Percentiles rank a stretch among this genome's conserved stretches.
These are phyloP conservation scores for Mycena rebaudengoi DNA, from an alignment of 768 basidiomycete genomes.

Conservation along the genomic window DNA sequence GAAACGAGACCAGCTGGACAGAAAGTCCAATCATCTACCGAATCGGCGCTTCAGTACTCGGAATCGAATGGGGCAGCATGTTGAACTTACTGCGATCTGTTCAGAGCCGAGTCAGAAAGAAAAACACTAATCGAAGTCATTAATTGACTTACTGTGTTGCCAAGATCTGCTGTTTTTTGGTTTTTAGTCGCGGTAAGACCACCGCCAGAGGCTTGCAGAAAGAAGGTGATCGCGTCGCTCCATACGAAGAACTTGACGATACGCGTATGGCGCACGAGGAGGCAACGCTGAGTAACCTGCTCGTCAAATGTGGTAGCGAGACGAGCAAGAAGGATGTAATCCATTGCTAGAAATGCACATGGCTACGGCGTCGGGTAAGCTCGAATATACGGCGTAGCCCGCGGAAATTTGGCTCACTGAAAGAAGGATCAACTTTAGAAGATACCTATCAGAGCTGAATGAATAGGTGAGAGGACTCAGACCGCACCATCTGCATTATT, in stretches of 20 bases:
- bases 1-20: no score
- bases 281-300: slow-evolving; percentile 45
- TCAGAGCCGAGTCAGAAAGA: no score
- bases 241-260: slow-evolving; percentile 58
- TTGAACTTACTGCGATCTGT: no score
- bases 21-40: no score
- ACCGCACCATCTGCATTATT: background rate
- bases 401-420: background rate
- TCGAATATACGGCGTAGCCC: background rate
- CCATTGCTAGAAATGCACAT: slow-evolving; percentile 63
- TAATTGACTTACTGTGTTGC: no score
- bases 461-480: background rate
- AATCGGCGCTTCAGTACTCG: no score
- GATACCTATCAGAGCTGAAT: background rate
- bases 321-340: slow-evolving; percentile 61
- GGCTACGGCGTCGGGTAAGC: slow-evolving; percentile 43
- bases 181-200: slow-evolving; percentile 40
- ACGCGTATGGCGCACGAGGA: slow-evolving; percentile 46
- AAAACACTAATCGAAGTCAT: no score
- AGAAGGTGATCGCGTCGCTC: slow-evolving; percentile 60
- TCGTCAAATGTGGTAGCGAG: slow-evolving; percentile 43
- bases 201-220: slow-evolving; percentile 55
- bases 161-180: no score
- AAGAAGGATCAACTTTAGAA: background rate
- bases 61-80: no score